Percentiles rank a stretch among this genome's conserved stretches.
Conservation (phyloP, 768 basidiomycete genomes). For the Rhizopogon vesiculosus region DNA sequence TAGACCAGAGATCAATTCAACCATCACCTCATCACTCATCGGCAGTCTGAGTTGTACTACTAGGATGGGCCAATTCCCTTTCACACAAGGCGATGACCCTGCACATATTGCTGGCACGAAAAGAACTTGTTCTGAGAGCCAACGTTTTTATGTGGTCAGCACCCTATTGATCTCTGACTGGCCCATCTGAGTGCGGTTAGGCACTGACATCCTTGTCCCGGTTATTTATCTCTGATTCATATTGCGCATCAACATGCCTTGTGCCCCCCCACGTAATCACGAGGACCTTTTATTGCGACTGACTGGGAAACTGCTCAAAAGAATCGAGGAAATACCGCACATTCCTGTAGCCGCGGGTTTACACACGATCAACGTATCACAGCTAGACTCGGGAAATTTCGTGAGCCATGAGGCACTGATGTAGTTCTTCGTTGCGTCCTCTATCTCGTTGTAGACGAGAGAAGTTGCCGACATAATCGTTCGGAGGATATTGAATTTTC, state of each 20-base stretch:
- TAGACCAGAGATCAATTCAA: not conserved
- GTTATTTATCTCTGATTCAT: not conserved
- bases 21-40: not conserved
- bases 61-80: not conserved
- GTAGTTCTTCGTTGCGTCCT: constrained; percentile 1
- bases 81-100: not conserved
- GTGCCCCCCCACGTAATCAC: not conserved
- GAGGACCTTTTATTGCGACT: constrained; percentile 1
- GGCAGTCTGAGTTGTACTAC: not conserved
- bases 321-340: constrained; percentile 13
- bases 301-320: constrained; percentile 5
- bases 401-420: constrained; percentile 6
- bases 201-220: constrained; percentile 1
- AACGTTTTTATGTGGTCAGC: not conserved
- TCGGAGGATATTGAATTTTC: not conserved
- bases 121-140: not conserved
- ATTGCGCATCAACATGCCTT: constrained; percentile 1
- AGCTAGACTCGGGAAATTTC: not conserved
- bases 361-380: constrained; percentile 7
- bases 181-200: not conserved
- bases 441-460: constrained; percentile 7
- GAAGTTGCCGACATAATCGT: constrained; percentile 5
- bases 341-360: constrained; percentile 20
- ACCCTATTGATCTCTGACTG: not conserved
- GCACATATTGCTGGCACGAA: not conserved